Percentiles rank a stretch among this genome's conserved stretches.
Evolutionary conservation across 768 basidiomycete species (phyloP).

Genomic region (Gyrodon lividus): DNA sequence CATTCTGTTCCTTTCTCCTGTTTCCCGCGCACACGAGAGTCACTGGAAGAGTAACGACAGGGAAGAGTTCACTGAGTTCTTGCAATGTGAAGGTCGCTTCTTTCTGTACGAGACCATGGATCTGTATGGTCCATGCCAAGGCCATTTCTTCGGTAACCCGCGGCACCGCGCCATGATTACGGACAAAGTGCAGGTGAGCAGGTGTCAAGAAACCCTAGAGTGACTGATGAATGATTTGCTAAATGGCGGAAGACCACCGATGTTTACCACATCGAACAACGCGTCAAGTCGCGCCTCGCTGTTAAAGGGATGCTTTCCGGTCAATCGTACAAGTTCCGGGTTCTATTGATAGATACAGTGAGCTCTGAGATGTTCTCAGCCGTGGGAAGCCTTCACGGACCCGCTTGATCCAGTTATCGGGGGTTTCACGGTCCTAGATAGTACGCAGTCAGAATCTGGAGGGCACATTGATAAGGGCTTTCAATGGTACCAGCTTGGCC

Average conservation of each 20-base stretch:
- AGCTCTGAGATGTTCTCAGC: neutral
- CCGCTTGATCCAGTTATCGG: conserved; percentile 42
- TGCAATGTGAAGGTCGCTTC: conserved; percentile 41
- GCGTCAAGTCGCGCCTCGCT: conserved; percentile 46
- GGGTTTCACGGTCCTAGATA: conserved; percentile 34
- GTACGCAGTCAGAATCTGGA: neutral
- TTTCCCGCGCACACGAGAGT: conserved; percentile 67
- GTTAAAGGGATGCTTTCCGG: conserved; percentile 65
- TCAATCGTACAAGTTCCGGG: conserved; percentile 46
- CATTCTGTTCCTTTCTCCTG: conserved; percentile 64
- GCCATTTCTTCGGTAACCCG: conserved; percentile 37
- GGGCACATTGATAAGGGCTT: neutral
- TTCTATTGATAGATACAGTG: conserved; percentile 17
- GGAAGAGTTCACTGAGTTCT: conserved; percentile 46
- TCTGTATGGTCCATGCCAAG: conserved; percentile 43
- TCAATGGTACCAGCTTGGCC: conserved; percentile 22
- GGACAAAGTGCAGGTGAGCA: conserved; percentile 53
- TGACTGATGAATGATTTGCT: neutral
- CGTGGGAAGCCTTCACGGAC: conserved; percentile 13
- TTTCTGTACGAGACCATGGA: conserved; percentile 39
- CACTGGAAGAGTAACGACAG: conserved; percentile 55
- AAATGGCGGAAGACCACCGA: too few species aligned
- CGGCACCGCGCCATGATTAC: conserved; percentile 63
- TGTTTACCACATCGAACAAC: conserved; percentile 39
- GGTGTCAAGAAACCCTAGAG: conserved; percentile 56